These are phyloP conservation scores for Malus asiatica DNA, from an alignment of 306 rosid genomes.

Conservation along the genomic window DNA sequence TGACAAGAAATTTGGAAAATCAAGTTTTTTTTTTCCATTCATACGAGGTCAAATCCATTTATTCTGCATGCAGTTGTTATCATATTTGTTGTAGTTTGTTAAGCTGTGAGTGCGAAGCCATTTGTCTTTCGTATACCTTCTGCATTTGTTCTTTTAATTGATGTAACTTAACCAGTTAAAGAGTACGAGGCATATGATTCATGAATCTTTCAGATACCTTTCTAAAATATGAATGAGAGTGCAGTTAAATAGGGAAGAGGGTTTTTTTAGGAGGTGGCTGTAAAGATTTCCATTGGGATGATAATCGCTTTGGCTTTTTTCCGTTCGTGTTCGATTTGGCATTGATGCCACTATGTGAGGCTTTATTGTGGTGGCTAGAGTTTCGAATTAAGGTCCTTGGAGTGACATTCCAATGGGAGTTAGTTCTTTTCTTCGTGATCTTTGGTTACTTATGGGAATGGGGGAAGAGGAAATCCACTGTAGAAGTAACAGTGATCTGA, in stretches of 20 bases:
- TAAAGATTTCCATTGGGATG: not conserved
- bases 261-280: not conserved
- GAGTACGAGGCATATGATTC: not conserved
- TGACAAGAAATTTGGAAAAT: not conserved
- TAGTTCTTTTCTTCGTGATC: not conserved
- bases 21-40: not conserved
- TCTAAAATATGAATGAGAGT: not conserved
- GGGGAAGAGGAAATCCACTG: not conserved
- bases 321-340: not conserved
- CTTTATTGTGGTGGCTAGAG: not conserved
- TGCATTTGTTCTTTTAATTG: not conserved
- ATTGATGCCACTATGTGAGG: not conserved
- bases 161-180: not conserved
- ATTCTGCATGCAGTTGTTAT: not conserved
- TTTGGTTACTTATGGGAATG: not conserved
- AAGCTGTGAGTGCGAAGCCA: not conserved
- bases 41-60: not conserved
- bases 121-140: not conserved
- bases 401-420: not conserved
- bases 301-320: not conserved
- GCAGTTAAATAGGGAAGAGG: not conserved
- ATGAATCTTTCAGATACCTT: not conserved
- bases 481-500: no score
- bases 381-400: not conserved
- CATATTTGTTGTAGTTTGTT: not conserved